phyloP scores from a whole-genome alignment of 768 basidiomycete species.

The Tylopilus plumbeoviolaceoides region DNA sequence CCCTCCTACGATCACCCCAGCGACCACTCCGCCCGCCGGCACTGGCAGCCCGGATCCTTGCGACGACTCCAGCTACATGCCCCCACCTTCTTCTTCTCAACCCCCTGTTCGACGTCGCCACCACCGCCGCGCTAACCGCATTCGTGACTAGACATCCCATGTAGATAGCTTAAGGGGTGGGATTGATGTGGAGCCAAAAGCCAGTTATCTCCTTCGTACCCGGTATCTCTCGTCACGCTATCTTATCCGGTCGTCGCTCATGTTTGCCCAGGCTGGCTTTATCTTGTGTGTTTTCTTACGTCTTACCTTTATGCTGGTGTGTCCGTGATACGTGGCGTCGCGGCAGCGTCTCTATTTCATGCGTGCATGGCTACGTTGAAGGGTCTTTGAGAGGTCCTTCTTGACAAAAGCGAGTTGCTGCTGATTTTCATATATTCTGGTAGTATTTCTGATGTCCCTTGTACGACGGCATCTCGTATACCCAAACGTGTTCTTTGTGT shows the following conservation, averaged over 20 bases:
- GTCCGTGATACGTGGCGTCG: background rate
- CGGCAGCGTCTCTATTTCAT: too few species aligned
- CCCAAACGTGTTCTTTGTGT: background rate
- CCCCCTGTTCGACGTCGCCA: background rate
- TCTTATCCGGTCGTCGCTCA: background rate
- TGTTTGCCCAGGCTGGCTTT: background rate
- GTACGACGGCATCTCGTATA: background rate
- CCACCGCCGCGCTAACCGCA: conserved; percentile 1
- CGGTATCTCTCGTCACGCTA: too few species aligned
- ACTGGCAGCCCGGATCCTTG: background rate
- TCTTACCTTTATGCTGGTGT: background rate
- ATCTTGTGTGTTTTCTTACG: background rate
- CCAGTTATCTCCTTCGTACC: too few species aligned
- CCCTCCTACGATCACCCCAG: background rate
- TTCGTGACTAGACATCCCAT: background rate
- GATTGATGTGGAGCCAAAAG: background rate
- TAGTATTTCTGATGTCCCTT: too few species aligned
- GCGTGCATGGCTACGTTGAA: background rate
- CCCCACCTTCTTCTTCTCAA: background rate
- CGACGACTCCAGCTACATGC: background rate
- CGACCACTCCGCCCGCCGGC: background rate
- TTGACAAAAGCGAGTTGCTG: background rate
- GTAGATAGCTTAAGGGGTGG: background rate
- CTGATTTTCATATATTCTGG: background rate
- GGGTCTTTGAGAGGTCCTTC: background rate